These are phyloP conservation scores for Salvia hispanica DNA, from an alignment of 257 asterid genomes.

Conservation along the genomic window DNA sequence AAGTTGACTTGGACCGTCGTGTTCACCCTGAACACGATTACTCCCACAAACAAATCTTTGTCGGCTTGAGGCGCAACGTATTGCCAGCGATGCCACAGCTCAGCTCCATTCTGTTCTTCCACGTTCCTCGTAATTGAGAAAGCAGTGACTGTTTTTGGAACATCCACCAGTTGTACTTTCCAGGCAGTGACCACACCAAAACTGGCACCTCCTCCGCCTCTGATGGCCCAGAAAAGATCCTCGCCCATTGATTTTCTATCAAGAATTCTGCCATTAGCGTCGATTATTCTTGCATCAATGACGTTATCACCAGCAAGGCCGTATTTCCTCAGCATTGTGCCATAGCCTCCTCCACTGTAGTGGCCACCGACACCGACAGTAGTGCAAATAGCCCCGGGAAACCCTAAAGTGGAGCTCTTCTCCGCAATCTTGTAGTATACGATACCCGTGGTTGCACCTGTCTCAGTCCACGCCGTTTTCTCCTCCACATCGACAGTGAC, in stretches of 20 bases:
- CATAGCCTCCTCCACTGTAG: constrained; percentile 44
- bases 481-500: constrained; percentile 11
- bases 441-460: constrained; percentile 37
- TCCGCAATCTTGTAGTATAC: constrained; percentile 28
- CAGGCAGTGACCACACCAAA: constrained; percentile 13
- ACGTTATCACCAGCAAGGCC: constrained; percentile 42
- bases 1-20: constrained; percentile 26
- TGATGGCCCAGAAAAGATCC: constrained; percentile 40
- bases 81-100: constrained; percentile 37
- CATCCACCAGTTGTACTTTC: constrained; percentile 10
- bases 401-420: constrained; percentile 21
- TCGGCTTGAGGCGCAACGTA: constrained; percentile 13
- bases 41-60: constrained; percentile 29
- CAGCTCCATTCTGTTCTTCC: constrained; percentile 32
- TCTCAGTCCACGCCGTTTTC: constrained; percentile 38
- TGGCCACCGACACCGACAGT: constrained; percentile 41
- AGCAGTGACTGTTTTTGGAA: constrained; percentile 2
- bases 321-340: constrained; percentile 35
- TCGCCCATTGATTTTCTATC: constrained; percentile 40
- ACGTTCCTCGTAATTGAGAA: constrained; percentile 8
- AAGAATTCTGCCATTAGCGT: constrained; percentile 37
- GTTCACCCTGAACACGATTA: constrained; percentile 15
- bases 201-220: constrained; percentile 25
- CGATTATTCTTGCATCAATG: constrained; percentile 38
- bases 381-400: constrained; percentile 35